These are phyloP conservation scores for Amoebophrya sp. DNA, from an alignment of 169 alveolate species.

Conservation along the genomic window DNA sequence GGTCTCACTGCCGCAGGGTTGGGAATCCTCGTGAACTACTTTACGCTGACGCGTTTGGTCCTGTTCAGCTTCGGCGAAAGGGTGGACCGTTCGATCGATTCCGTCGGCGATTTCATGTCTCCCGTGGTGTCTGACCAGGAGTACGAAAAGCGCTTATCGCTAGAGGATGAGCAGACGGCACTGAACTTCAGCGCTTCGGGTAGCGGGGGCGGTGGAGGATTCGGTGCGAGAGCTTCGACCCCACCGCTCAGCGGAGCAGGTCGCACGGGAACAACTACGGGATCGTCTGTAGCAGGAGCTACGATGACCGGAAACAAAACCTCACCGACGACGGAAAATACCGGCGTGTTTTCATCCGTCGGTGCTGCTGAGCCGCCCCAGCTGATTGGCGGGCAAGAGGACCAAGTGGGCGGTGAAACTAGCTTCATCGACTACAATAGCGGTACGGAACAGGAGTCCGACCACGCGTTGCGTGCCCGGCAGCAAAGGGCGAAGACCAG, in stretches of 20 bases:
- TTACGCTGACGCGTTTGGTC: background rate
- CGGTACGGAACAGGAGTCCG: background rate
- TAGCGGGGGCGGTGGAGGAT: background rate
- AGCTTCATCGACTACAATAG: background rate
- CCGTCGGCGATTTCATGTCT: background rate
- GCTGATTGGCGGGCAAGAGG: background rate
- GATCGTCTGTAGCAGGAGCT: background rate
- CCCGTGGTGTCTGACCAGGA: background rate
- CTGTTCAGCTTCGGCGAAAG: background rate
- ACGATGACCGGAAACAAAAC: background rate
- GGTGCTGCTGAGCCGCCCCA: background rate
- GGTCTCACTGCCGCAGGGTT: background rate
- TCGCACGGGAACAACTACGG: background rate
- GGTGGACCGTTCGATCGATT: background rate
- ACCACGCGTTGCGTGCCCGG: background rate
- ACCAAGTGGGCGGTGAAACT: background rate
- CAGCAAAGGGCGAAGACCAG: background rate
- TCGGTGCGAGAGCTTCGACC: background rate
- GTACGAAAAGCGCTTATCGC: background rate
- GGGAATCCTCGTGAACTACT: background rate
- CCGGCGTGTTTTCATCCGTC: no score
- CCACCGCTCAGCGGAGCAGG: background rate
- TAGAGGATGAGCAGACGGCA: background rate
- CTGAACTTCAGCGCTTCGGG: background rate
- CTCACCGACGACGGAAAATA: no score